These are phyloP conservation scores for Lachancea waltii DNA, from an alignment of 805 yeast genomes.

Conservation along the genomic window DNA sequence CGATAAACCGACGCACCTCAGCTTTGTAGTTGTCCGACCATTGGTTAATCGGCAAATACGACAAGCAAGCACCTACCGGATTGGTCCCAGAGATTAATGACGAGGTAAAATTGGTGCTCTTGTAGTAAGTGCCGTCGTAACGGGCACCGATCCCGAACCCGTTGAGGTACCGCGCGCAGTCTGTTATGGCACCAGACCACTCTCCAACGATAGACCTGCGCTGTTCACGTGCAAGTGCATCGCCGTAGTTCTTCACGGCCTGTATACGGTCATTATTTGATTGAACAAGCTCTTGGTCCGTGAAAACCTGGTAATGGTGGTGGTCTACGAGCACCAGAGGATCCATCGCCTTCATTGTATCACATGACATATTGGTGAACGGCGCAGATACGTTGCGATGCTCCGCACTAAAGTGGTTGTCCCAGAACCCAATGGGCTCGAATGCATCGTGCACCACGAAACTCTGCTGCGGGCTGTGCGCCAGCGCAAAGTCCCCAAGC, in stretches of 20 bases:
- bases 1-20: conserved; percentile 48
- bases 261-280: conserved; percentile 31
- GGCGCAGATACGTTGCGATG: conserved; percentile 25
- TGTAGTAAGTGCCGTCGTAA: conserved; percentile 44
- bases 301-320: conserved; percentile 86
- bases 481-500: conserved; percentile 25
- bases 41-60: conserved; percentile 29
- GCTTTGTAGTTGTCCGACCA: conserved; percentile 40
- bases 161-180: conserved; percentile 63
- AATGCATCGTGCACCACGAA: conserved; percentile 66
- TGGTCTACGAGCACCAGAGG: conserved; percentile 63
- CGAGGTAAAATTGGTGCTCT: conserved; percentile 16
- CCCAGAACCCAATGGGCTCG: conserved; percentile 49
- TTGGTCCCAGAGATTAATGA: conserved; percentile 11
- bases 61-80: conserved; percentile 40
- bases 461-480: conserved; percentile 31
- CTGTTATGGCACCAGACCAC: conserved; percentile 67
- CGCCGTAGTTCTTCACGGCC: conserved; percentile 32
- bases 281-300: conserved; percentile 50
- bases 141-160: conserved; percentile 66
- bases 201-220: conserved; percentile 58
- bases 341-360: conserved; percentile 41
- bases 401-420: conserved; percentile 35
- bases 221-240: conserved; percentile 23
- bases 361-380: conserved; percentile 33